Percentiles rank a stretch among this genome's conserved stretches.
These are phyloP conservation scores for Tricholoma furcatifolium DNA, from an alignment of 768 basidiomycete genomes.

Conservation along the genomic window DNA sequence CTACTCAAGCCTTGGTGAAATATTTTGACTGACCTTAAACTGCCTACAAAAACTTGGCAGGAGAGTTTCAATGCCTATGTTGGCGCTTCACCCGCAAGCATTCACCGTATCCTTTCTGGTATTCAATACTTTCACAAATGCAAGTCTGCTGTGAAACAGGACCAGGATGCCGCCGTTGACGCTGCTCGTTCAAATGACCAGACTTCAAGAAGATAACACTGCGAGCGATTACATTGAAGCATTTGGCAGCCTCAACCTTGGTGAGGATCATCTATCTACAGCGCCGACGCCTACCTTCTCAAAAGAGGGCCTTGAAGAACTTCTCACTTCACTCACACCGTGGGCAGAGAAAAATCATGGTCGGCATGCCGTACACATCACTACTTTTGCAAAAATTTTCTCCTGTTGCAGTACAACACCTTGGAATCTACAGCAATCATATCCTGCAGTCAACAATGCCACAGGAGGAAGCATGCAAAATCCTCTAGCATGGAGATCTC, in stretches of 20 bases:
- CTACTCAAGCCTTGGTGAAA: conserved; percentile 38
- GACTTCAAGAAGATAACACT: too few relatives aligned
- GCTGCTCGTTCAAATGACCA: too few relatives aligned
- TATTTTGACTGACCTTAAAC: conserved; percentile 25
- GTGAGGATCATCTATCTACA: too few relatives aligned
- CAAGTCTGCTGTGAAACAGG: too few relatives aligned
- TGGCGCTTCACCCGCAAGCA: too few relatives aligned
- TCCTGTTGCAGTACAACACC: not conserved
- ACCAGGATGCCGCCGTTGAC: too few relatives aligned
- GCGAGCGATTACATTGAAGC: too few relatives aligned
- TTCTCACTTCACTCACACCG: not conserved
- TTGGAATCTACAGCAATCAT: not conserved
- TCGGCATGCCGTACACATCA: not conserved
- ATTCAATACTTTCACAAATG: too few relatives aligned
- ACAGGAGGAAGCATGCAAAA: not conserved
- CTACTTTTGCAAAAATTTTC: not conserved
- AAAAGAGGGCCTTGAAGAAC: not conserved
- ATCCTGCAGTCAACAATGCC: not conserved
- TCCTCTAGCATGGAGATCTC: not conserved
- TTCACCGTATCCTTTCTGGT: too few relatives aligned
- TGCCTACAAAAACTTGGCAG: conserved; percentile 20
- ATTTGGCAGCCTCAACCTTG: too few relatives aligned
- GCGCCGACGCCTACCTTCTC: too few relatives aligned
- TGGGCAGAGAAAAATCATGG: not conserved
- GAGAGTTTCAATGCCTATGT: too few relatives aligned